These are phyloP conservation scores for Pseudozyma hubeiensis DNA, from an alignment of 1,284 basidiomycete species.

Conservation along the genomic window DNA sequence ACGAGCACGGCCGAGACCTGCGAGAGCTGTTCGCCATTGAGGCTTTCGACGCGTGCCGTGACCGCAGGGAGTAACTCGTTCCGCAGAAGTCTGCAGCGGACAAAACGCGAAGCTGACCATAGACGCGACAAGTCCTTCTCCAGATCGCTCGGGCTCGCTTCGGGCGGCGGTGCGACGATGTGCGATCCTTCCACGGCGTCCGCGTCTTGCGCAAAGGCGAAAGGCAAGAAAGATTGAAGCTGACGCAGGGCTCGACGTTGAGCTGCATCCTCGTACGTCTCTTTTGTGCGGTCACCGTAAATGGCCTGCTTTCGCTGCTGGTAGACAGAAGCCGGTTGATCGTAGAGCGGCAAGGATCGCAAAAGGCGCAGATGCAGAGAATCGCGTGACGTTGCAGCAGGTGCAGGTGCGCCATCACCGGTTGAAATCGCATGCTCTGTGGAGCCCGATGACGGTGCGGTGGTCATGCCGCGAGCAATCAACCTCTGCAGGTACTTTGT, in stretches of 20 bases:
- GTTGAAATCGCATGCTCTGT: background rate
- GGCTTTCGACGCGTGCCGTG: constrained; percentile 30
- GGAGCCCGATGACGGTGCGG: constrained; percentile 3
- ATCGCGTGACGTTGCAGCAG: constrained; percentile 16
- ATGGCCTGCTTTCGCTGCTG: constrained; percentile 62
- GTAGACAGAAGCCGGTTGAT: constrained; percentile 45
- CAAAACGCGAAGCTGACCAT: constrained; percentile 57
- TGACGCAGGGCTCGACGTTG: constrained; percentile 62
- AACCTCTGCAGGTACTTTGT: constrained; percentile 85
- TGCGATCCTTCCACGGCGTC: background rate
- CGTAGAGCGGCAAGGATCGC: constrained; percentile 57
- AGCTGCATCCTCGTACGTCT: constrained; percentile 66
- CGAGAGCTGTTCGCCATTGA: constrained; percentile 36
- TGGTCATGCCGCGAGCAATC: constrained; percentile 76
- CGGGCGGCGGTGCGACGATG: background rate
- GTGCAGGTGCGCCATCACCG: background rate
- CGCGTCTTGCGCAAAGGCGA: constrained; percentile 21
- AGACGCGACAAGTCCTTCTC: constrained; percentile 39
- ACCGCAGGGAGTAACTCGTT: constrained; percentile 29
- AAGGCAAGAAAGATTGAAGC: constrained; percentile 40
- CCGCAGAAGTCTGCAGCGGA: constrained; percentile 45
- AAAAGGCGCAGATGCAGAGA: constrained; percentile 56
- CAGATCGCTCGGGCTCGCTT: background rate
- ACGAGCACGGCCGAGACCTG: constrained; percentile 32
- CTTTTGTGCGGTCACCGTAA: constrained; percentile 61